These are phyloP conservation scores for Chaetoscypha palmicola DNA, from an alignment of 2,329 filamentous ascomycete genomes.

Conservation along the genomic window DNA sequence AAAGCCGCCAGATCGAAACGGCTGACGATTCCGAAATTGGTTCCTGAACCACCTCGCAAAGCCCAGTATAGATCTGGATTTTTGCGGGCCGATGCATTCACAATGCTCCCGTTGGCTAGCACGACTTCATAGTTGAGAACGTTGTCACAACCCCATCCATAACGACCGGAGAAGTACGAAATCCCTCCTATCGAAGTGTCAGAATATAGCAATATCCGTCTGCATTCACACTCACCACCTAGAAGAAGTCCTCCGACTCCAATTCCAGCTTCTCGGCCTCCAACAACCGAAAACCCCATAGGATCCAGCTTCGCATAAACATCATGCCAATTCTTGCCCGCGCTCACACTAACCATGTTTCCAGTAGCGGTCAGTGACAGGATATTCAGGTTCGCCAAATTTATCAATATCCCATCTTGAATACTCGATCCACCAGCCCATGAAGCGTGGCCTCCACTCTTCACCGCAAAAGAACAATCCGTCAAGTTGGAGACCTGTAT, in stretches of 20 bases:
- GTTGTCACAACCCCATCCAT: slow-evolving; percentile 45
- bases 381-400: slow-evolving; percentile 32
- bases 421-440: slow-evolving; percentile 44
- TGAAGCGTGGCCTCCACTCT: slow-evolving; percentile 19
- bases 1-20: slow-evolving; percentile 38
- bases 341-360: slow-evolving; percentile 29
- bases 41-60: slow-evolving; percentile 32
- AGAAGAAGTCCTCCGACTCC: slow-evolving; percentile 15
- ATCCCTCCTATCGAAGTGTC: slow-evolving; percentile 22
- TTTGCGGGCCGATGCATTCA: slow-evolving; percentile 33
- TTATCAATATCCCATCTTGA: slow-evolving; percentile 42
- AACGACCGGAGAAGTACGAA: slow-evolving; percentile 19
- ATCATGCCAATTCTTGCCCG: slow-evolving; percentile 33
- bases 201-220: no score
- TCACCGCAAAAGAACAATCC: slow-evolving; percentile 20
- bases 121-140: slow-evolving; percentile 46
- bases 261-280: slow-evolving; percentile 29
- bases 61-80: slow-evolving; percentile 14
- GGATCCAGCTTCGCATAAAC: slow-evolving; percentile 33
- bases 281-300: slow-evolving; percentile 23
- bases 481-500: slow-evolving; percentile 13
- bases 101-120: slow-evolving; percentile 41
- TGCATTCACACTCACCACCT: slow-evolving; percentile 19
- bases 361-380: slow-evolving; percentile 23
- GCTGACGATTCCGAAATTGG: slow-evolving; percentile 30